Conservation (phyloP, 768 basidiomycete genomes). For the Flagelloscypha sp. region DNA sequence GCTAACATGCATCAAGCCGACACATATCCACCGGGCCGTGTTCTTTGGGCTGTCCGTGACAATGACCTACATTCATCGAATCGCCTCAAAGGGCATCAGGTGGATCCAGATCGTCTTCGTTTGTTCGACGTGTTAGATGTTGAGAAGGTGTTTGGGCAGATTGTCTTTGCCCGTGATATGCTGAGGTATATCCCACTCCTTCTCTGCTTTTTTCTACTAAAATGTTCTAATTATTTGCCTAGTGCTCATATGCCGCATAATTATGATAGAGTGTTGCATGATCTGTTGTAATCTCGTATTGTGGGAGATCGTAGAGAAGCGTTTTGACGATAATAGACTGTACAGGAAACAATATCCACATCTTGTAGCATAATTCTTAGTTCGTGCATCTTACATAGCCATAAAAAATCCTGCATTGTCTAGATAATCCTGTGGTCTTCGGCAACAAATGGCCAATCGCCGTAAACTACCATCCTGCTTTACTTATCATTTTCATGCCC, state of each 20-base stretch:
- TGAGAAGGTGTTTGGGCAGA: constrained; percentile 70
- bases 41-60: constrained; percentile 74
- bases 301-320: no score
- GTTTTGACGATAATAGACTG: no score
- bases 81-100: constrained; percentile 24
- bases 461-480: no score
- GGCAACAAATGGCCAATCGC: no score
- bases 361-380: no score
- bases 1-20: constrained; percentile 70
- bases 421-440: no score
- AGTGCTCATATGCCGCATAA: constrained; percentile 76
- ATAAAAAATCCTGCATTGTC: no score
- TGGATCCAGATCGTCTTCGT: constrained; percentile 45
- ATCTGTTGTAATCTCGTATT: constrained; percentile 48
- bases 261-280: constrained; percentile 69
- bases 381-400: no score
- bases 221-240: constrained; percentile 1
- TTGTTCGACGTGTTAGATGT: constrained; percentile 74
- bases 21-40: constrained; percentile 69
- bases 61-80: constrained; percentile 58
- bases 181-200: constrained; percentile 49
- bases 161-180: constrained; percentile 80
- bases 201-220: constrained; percentile 6
- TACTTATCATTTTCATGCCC: no score
- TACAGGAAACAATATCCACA: no score